phyloP scores from a whole-genome alignment of 208 protist species.

The Wallacemonas sp. region DNA sequence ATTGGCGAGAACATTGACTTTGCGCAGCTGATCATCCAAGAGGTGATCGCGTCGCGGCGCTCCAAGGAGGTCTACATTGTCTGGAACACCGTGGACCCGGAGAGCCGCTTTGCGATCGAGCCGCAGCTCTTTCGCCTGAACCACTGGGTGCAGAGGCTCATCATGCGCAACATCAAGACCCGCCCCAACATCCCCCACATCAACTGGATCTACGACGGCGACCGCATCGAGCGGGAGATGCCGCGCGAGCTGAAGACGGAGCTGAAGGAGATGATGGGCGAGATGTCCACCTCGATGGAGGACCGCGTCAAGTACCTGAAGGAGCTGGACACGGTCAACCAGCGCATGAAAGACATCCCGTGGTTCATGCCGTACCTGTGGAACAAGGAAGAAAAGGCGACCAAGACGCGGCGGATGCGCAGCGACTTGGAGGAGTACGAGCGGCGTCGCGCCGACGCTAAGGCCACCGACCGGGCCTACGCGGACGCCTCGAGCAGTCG shows the following conservation, averaged over 20 bases:
- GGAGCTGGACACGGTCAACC: constrained; percentile 90
- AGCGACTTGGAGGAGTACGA: constrained; percentile 81
- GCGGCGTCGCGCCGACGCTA: constrained; percentile 35
- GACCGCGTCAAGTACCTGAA: constrained; percentile 88
- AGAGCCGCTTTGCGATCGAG: constrained; percentile 84
- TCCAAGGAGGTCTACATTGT: constrained; percentile 92
- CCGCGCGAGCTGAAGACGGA: constrained; percentile 68
- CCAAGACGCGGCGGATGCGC: constrained; percentile 65
- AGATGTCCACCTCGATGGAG: constrained; percentile 72
- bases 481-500: constrained; percentile 23
- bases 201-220: constrained; percentile 89
- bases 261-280: constrained; percentile 67
- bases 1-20: constrained; percentile 91
- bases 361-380: constrained; percentile 95
- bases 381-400: constrained; percentile 89
- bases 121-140: constrained; percentile 83
- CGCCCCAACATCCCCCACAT: constrained; percentile 86
- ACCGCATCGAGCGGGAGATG: constrained; percentile 76
- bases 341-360: constrained; percentile 88
- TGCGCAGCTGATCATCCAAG: constrained; percentile 89
- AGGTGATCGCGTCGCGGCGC: constrained; percentile 81
- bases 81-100: constrained; percentile 88
- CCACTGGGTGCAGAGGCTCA: constrained; percentile 85
- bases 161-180: constrained; percentile 76
- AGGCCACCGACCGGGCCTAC: constrained; percentile 25